phyloP scores from a whole-genome alignment of 2,329 filamentous ascomycete genomes.

The Colletotrichum incanum region DNA sequence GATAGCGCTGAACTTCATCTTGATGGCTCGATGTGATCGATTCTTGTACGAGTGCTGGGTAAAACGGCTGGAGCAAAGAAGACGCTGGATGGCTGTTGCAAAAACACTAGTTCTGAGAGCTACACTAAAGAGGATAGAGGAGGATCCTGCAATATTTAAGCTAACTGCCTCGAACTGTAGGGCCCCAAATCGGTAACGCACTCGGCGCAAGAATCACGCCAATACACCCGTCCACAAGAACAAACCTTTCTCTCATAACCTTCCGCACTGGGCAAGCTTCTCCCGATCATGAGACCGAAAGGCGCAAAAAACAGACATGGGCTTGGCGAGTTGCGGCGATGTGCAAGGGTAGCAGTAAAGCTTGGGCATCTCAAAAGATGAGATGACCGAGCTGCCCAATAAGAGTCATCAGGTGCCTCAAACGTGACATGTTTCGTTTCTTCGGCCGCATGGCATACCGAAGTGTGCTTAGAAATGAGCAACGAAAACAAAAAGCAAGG shows the following conservation, averaged over 20 bases:
- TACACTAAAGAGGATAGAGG: not conserved
- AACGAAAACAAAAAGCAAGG: not conserved
- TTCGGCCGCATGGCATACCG: conserved; percentile 37
- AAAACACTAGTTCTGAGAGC: not conserved
- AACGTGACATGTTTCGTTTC: conserved; percentile 42
- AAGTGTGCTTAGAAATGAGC: conserved; percentile 33
- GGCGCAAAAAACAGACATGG: not conserved
- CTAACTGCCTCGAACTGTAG: not conserved
- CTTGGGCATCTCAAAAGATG: conserved; percentile 22
- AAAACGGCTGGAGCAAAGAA: not conserved
- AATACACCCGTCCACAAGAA: not conserved
- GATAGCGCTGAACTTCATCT: conserved; percentile 29
- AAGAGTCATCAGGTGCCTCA: conserved; percentile 6
- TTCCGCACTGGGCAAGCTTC: conserved; percentile 28
- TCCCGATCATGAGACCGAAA: conserved; percentile 34
- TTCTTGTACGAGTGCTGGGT: not conserved
- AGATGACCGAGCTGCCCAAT: conserved; percentile 37
- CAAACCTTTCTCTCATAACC: conserved; percentile 29
- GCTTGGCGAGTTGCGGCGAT: conserved; percentile 1
- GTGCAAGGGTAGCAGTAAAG: conserved; percentile 29
- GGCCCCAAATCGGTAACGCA: conserved; percentile 7
- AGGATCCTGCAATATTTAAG: conserved; percentile 34
- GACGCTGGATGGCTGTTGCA: not conserved
- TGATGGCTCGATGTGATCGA: not conserved
- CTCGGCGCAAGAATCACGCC: not conserved